Base-by-base conservation (phyloP, 139 green algal genomes). In the Edaphochlamys debaryana region DNA sequence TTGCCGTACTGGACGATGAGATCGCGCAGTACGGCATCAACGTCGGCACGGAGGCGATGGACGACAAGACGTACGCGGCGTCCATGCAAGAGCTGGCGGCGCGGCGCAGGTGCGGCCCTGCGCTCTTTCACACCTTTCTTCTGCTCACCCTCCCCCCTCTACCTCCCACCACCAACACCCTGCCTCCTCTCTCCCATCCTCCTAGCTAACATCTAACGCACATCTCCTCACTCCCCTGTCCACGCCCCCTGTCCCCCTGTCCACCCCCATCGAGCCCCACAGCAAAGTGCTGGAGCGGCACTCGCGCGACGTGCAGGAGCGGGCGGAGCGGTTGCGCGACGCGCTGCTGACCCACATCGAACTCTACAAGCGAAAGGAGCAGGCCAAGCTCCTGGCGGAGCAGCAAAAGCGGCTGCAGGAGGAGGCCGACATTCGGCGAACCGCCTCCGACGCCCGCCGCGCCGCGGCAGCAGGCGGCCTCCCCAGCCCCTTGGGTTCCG, bases 261-360 rank as follows among this genome's bases (percentile, higher is more conserved):
- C n/a, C n/a, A n/a, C n/a, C n/a, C n/a, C n/a, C n/a, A n/a, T n/a
- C n/a, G n/a, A n/a, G n/a, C n/a, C n/a, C 22, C 48, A 42, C 76
- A 82, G 76, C 62, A n/a, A 37, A 6, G 3, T 85, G 69, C 30
- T 74, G 40, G 41, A 64, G 58, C 41, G 50, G 1, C 29, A 75
- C 36, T 29, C 56, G 8, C 37, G 32, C 17, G 69, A 69, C 2
- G 5, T 54, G 29, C 69, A 68, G 60, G 68, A 80, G 27, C 66
- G 58, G 27, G 84, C 84, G 15, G 58, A 62, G 17, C 30, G 37
- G 48, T 75, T 88, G 36, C 84, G 84, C 42, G 58, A 80, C 40
- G 69, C 42, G 1, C 36, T 88, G 67, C 67, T 88, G 4, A 88
- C 84, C 4, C 84, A 88, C 75, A 29, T 88, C 0, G 84, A 88